phyloP scores from a whole-genome alignment of 768 basidiomycete species.

The Phlegmacium glaucopus region DNA sequence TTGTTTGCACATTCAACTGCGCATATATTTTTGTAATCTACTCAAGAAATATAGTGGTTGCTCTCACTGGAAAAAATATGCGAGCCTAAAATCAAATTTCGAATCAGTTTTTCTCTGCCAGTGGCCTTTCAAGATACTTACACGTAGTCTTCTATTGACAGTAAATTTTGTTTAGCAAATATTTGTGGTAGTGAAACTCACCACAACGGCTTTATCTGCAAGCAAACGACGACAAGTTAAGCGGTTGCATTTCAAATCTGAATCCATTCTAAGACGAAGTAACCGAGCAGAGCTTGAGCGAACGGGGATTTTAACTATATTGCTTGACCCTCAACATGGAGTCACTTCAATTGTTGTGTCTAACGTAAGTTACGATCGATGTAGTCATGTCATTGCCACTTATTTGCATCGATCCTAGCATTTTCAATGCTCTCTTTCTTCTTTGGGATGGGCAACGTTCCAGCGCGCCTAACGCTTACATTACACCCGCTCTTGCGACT shows the following conservation, averaged over 20 bases:
- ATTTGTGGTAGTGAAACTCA: slow-evolving; percentile 37
- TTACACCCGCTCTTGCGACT: too few species aligned
- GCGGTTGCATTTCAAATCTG: slow-evolving; percentile 76
- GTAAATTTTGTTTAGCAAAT: neutral
- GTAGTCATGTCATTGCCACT: slow-evolving; percentile 1
- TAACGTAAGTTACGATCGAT: slow-evolving; percentile 56
- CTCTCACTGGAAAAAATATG: slow-evolving; percentile 81
- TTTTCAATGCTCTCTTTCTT: slow-evolving; percentile 90
- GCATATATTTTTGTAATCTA: slow-evolving; percentile 2
- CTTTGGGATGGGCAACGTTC: too few species aligned
- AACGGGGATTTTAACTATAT: neutral
- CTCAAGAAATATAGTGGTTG: slow-evolving; percentile 3
- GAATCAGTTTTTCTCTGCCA: neutral
- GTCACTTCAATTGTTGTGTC: slow-evolving; percentile 85
- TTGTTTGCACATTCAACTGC: slow-evolving; percentile 84
- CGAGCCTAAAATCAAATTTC: slow-evolving; percentile 50
- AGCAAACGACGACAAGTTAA: slow-evolving; percentile 67
- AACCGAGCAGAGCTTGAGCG: neutral
- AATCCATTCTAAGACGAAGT: slow-evolving; percentile 58
- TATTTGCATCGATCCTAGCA: slow-evolving; percentile 35
- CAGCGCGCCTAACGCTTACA: too few species aligned
- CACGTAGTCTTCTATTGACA: slow-evolving; percentile 23
- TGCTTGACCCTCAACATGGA: neutral
- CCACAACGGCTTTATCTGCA: slow-evolving; percentile 81
- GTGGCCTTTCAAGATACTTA: slow-evolving; percentile 6